Evolutionary conservation across 345 rosid species (phyloP).

Genomic region (Streptanthus diversifolius): DNA sequence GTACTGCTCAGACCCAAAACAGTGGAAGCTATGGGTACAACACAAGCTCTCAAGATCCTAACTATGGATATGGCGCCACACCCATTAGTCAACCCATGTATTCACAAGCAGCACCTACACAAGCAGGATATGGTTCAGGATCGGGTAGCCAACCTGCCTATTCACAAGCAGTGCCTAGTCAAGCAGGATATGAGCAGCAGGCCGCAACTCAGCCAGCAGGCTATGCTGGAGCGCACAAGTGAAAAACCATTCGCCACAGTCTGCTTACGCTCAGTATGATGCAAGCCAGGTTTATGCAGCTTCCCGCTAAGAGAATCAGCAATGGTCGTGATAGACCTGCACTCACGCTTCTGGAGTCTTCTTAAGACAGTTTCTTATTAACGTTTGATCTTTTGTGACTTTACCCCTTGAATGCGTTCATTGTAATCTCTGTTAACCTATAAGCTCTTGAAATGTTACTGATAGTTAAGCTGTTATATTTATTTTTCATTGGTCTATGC

Average conservation of each 20-base stretch:
- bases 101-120: too few species aligned
- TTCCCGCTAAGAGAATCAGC: constrained; percentile 40
- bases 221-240: constrained; percentile 48
- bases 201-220: constrained; percentile 46
- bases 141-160: constrained; percentile 46
- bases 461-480: constrained; percentile 1
- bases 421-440: constrained; percentile 7
- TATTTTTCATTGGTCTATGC: not conserved
- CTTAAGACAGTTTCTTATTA: not conserved
- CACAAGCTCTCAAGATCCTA: constrained; percentile 51
- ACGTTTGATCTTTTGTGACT: not conserved
- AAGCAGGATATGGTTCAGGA: constrained; percentile 36
- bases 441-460: not conserved
- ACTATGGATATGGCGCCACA: constrained; percentile 38
- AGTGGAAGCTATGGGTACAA: constrained; percentile 53
- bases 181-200: constrained; percentile 59
- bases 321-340: not conserved
- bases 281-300: constrained; percentile 54
- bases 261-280: not conserved
- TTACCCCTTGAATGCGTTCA: not conserved
- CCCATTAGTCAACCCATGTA: too few species aligned
- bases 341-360: not conserved
- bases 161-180: constrained; percentile 54
- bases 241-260: constrained; percentile 9
- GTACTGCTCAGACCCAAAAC: constrained; percentile 49